Percentiles rank a stretch among this genome's conserved stretches.
Evolutionary conservation across 306 rosid species (phyloP).

Genomic region (Abrus precatorius): DNA sequence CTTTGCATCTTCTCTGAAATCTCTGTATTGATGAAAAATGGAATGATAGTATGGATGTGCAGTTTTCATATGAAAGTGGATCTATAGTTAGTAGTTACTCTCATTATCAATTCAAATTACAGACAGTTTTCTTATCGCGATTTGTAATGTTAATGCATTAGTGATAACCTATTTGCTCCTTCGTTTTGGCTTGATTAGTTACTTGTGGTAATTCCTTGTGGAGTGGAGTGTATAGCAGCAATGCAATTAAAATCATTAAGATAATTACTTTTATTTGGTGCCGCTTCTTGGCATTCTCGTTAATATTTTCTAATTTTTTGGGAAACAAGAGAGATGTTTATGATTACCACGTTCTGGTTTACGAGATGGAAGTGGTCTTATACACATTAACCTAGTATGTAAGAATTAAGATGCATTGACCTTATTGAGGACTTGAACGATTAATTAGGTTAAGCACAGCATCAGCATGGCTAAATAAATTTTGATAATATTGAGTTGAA

Average conservation of each 20-base stretch:
- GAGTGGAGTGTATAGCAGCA: conserved; percentile 10
- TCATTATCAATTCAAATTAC: neutral
- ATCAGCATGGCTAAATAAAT: neutral
- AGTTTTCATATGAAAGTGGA: conserved; percentile 19
- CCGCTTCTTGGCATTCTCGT: neutral
- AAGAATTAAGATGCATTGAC: conserved; percentile 28
- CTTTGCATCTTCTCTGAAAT: conserved; percentile 22
- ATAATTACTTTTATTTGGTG: conserved; percentile 1
- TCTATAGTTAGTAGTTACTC: conserved; percentile 14
- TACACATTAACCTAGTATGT: conserved; percentile 7
- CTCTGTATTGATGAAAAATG: neutral
- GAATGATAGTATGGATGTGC: neutral
- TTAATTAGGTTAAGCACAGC: neutral
- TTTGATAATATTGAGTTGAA: neutral
- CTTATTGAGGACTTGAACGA: conserved; percentile 2
- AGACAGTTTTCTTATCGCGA: neutral
- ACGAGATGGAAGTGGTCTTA: conserved; percentile 23
- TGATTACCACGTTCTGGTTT: conserved; percentile 20
- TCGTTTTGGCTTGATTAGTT: conserved; percentile 4
- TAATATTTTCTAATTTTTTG: neutral
- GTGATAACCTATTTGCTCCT: conserved; percentile 1
- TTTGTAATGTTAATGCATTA: conserved; percentile 3
- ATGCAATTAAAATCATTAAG: conserved; percentile 23
- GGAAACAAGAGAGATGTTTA: conserved; percentile 14
- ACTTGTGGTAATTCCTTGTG: conserved; percentile 13